Percentiles rank a stretch among this genome's conserved stretches.
These are phyloP conservation scores for Murraya paniculata DNA, from an alignment of 345 rosid species.

Conservation along the genomic window DNA sequence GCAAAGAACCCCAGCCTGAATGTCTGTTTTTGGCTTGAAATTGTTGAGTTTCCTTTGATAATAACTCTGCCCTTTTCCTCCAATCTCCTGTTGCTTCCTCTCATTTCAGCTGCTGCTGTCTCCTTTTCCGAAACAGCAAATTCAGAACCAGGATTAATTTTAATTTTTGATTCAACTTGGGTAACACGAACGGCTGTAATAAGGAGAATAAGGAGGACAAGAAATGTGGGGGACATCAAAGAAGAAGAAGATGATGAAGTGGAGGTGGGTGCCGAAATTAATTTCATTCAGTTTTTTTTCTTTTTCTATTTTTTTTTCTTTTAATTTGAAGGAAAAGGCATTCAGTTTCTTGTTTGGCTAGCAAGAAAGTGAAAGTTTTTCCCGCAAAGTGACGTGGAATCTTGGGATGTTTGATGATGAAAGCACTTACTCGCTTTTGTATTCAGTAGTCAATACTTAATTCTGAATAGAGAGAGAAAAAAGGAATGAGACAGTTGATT, in stretches of 20 bases:
- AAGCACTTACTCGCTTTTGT: too few relatives aligned
- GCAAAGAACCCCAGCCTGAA: conserved; percentile 54
- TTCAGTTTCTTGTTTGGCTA: conserved; percentile 15
- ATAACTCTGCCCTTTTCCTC: conserved; percentile 24
- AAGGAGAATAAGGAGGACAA: conserved; percentile 18
- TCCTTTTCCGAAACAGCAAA: neutral
- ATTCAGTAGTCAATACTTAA: too few relatives aligned
- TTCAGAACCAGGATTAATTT: neutral
- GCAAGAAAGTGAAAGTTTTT: conserved; percentile 2
- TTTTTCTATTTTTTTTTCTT: too few relatives aligned
- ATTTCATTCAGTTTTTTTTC: too few relatives aligned
- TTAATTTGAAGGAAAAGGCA: neutral
- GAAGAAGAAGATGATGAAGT: neutral
- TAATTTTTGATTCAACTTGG: neutral
- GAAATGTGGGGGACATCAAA: neutral
- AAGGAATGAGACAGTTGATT: neutral
- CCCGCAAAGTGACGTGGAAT: conserved; percentile 27
- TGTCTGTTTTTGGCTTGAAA: conserved; percentile 40
- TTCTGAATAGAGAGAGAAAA: neutral
- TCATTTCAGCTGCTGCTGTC: neutral
- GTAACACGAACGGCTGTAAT: conserved; percentile 19
- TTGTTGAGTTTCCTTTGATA: conserved; percentile 43
- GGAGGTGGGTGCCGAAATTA: conserved; percentile 21
- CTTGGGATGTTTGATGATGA: conserved; percentile 7
- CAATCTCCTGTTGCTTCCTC: conserved; percentile 16